These are phyloP conservation scores for Penicillium dipodomyicola DNA, from an alignment of 495 filamentous ascomycete genomes.

Conservation along the genomic window DNA sequence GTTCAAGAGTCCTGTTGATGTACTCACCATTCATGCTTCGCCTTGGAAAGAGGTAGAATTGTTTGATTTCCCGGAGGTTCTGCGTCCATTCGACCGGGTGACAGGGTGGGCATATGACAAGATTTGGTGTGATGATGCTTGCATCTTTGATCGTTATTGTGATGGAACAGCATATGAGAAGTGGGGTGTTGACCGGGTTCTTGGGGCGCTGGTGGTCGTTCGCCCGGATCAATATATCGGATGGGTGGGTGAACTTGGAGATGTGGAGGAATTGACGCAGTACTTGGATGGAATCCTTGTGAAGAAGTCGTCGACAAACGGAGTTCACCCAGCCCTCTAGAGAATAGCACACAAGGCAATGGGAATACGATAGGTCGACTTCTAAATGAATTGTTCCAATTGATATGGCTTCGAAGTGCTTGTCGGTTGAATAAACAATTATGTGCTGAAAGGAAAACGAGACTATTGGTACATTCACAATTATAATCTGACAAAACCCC, in stretches of 20 bases:
- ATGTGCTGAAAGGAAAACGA: neutral
- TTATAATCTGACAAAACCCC: neutral
- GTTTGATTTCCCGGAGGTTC: slow-evolving; percentile 55
- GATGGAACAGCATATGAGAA: slow-evolving; percentile 58
- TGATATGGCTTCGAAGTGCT: neutral
- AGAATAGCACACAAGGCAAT: neutral
- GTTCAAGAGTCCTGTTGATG: slow-evolving; percentile 48
- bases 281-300: slow-evolving; percentile 34
- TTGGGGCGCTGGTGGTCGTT: slow-evolving; percentile 57
- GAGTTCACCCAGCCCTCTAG: neutral
- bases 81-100: slow-evolving; percentile 52
- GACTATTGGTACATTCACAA: neutral
- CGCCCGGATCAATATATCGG: slow-evolving; percentile 66
- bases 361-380: neutral
- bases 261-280: slow-evolving; percentile 40
- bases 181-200: slow-evolving; percentile 57
- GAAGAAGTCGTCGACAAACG: neutral
- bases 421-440: neutral
- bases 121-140: slow-evolving; percentile 62
- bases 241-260: slow-evolving; percentile 56
- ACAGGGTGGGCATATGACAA: slow-evolving; percentile 62
- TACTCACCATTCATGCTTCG: slow-evolving; percentile 57
- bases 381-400: neutral
- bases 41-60: slow-evolving; percentile 51
- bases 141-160: slow-evolving; percentile 54